phyloP scores from a whole-genome alignment of 257 asterid species.

The Solanum paucissectum region DNA sequence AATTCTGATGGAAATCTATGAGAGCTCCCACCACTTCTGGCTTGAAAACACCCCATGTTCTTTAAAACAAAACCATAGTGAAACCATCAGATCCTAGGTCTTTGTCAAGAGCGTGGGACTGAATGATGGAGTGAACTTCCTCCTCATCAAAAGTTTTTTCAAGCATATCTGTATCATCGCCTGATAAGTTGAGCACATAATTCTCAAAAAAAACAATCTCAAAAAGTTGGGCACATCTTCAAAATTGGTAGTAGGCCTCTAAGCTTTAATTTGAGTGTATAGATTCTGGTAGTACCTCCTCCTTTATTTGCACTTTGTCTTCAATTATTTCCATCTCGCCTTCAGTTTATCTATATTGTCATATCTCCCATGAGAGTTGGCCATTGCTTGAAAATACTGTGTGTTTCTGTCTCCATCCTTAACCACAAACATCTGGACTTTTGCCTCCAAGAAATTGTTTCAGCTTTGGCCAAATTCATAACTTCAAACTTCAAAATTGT shows the following conservation, averaged over 20 bases:
- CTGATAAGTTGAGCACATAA: not conserved
- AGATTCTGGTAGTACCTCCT: not conserved
- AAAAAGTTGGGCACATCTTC: not conserved
- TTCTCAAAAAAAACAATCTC: not conserved
- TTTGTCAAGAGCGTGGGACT: not conserved
- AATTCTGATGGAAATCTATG: not conserved
- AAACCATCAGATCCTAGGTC: not conserved
- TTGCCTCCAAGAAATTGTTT: not conserved
- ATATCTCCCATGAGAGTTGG: not conserved
- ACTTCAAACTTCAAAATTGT: not conserved
- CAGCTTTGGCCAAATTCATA: not conserved
- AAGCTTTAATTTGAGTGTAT: not conserved
- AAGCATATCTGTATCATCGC: not conserved
- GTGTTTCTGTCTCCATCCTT: not conserved
- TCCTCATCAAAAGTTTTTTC: not conserved
- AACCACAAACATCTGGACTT: not conserved
- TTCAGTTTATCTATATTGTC: not conserved
- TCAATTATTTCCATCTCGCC: not conserved
- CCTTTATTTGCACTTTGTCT: not conserved
- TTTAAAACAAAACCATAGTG: not conserved
- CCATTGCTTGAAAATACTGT: not conserved
- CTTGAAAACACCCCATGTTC: not conserved
- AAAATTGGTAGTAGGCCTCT: not conserved
- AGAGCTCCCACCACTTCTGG: not conserved
- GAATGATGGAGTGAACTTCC: not conserved